phyloP scores from a whole-genome alignment of 495 filamentous ascomycete species.

The Trichoderma virens region DNA sequence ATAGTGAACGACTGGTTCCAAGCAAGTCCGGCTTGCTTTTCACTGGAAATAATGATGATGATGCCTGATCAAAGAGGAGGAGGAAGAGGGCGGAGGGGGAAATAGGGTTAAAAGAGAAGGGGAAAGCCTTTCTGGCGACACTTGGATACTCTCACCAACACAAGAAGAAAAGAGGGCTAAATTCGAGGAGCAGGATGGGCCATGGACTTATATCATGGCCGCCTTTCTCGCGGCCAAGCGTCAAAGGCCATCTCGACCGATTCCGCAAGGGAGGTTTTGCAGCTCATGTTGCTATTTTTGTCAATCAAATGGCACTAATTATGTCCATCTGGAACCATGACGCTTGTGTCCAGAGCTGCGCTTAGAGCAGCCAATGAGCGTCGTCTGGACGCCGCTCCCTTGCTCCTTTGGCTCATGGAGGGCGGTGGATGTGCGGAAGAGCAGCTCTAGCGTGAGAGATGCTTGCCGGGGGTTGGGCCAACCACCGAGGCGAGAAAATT shows the following conservation, averaged over 20 bases:
- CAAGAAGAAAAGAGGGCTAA: constrained; percentile 17
- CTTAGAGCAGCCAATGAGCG: constrained; percentile 36
- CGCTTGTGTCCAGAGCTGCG: constrained; percentile 18
- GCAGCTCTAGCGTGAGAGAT: constrained; percentile 15
- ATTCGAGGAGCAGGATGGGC: constrained; percentile 28
- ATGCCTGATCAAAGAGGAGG: constrained; percentile 14
- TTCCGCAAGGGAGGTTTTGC: constrained; percentile 16
- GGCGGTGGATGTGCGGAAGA: constrained; percentile 28
- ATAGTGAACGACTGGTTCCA: constrained; percentile 43
- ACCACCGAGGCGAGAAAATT: background rate
- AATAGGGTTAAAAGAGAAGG: constrained; percentile 14
- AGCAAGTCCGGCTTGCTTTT: constrained; percentile 49
- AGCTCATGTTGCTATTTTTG: constrained; percentile 27
- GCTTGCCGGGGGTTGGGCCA: background rate
- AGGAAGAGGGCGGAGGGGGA: constrained; percentile 16
- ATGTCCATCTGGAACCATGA: constrained; percentile 4
- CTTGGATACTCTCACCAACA: constrained; percentile 34
- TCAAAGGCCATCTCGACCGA: constrained; percentile 15
- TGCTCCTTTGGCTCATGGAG: constrained; percentile 12
- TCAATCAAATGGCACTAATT: constrained; percentile 14
- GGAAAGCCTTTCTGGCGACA: constrained; percentile 22
- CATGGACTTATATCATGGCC: constrained; percentile 45
- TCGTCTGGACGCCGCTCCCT: background rate
- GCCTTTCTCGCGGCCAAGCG: constrained; percentile 10
- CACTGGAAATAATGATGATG: constrained; percentile 20